Base-by-base conservation (phyloP, 345 rosid genomes). In the Streptanthus diversifolius region DNA sequence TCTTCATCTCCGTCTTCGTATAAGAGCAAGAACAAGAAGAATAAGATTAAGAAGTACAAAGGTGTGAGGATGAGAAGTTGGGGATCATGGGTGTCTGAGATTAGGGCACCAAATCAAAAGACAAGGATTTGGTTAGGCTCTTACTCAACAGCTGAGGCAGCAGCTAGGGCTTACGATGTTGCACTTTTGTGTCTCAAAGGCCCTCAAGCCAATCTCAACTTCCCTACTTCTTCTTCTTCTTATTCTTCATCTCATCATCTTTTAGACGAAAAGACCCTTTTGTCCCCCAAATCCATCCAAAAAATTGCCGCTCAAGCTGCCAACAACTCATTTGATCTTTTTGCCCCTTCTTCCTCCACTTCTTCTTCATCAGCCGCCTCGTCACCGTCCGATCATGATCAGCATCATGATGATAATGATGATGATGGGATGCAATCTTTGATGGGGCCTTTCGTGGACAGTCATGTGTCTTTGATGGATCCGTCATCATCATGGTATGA, bases 1-100 rank as follows among this genome's bases (percentile, higher is more conserved):
- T 55, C 70, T 1, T 56, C 76, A 0, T 39, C 72, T 14, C 58
- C 70, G 0, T 49, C 78, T 3, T 44, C 85, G 3, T 39, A 29
- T 44, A 68, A 43, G 33, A 53, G 8, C 70, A 69, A 52, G 41
- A 69, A 67, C 73, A 91, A 80, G 72, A 92, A 79, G 87, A 75
- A 32, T 11, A 75, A 68, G 69, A 61, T 75, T 8, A 93, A 80
- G 86, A 95, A 88, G 84, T 93, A 80, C 81, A 93, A 85, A 83
- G 98, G 97, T 53, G 98, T 93, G 64, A 83, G 98, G 63, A 93
- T 89, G 98, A 91, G 98, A 72, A 93, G 90, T 10, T 93, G 98
- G 98, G 98, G 98, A 0, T 93, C 98, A 1, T 93, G 97, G 97
- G 98, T 93, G 0, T 89, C 98, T 8, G 98, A 93, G 72, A 91